Percentiles rank a stretch among this genome's conserved stretches.
phyloP scores from a whole-genome alignment of 1,284 basidiomycete species.

The Papiliotrema nemorosa region DNA sequence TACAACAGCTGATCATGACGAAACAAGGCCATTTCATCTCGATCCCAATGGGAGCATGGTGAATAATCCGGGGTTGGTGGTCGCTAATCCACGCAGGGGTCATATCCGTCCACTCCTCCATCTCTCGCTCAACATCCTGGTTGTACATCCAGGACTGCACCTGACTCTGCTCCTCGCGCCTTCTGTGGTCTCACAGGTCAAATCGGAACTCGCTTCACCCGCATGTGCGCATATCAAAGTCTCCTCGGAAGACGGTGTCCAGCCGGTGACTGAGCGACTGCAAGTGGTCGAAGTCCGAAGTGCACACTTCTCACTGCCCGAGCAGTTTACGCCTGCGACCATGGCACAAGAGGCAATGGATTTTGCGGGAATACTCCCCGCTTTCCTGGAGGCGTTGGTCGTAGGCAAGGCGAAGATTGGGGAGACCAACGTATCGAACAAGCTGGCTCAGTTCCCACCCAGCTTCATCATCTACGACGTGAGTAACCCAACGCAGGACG shows the following conservation, averaged over 20 bases:
- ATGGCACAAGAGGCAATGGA: constrained; percentile 14
- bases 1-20: too few species aligned
- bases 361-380: constrained; percentile 12
- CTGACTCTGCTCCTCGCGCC: constrained; percentile 18
- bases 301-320: not conserved
- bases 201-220: constrained; percentile 12
- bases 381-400: constrained; percentile 8
- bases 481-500: constrained; percentile 3
- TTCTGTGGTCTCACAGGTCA: constrained; percentile 5
- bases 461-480: constrained; percentile 20
- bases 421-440: constrained; percentile 9
- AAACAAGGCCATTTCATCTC: constrained; percentile 15
- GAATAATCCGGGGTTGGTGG: not conserved
- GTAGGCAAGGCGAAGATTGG: not conserved
- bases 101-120: constrained; percentile 26
- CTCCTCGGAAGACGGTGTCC: too few species aligned
- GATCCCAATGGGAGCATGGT: constrained; percentile 12
- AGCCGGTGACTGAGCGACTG: not conserved
- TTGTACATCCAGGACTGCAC: constrained; percentile 17
- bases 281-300: not conserved
- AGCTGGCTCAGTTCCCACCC: constrained; percentile 11
- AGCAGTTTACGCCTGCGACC: not conserved
- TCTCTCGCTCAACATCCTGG: constrained; percentile 18
- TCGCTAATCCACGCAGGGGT: constrained; percentile 12
- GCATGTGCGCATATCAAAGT: not conserved